A percentile compares a stretch with the other conserved stretches of the same genome.
These are phyloP conservation scores for Xylariaceae sp. DNA, from an alignment of 2,329 filamentous ascomycete genomes.

Conservation along the genomic window DNA sequence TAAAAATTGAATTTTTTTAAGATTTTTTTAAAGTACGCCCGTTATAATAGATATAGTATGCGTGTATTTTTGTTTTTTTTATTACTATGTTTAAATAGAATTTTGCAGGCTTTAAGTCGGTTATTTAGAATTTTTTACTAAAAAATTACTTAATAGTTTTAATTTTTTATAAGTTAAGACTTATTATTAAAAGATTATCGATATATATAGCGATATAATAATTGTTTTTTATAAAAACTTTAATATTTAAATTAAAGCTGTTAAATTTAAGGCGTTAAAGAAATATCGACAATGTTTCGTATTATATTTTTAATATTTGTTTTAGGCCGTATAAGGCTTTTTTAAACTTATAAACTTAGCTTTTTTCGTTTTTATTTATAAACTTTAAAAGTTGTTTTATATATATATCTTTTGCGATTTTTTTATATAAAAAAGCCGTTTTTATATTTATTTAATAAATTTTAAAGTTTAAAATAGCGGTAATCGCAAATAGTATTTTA, in stretches of 20 bases:
- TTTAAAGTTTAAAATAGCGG: no score
- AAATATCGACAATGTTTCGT: conserved; percentile 1
- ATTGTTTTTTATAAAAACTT: conserved; percentile 3
- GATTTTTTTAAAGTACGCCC: not conserved
- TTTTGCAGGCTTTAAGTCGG: no score
- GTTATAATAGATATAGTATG: not conserved
- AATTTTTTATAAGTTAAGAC: no score
- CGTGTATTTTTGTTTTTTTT: not conserved
- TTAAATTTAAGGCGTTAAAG: not conserved
- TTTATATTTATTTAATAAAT: conserved; percentile 2
- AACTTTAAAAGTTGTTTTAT: no score
- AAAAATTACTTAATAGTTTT: no score
- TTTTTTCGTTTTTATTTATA: no score
- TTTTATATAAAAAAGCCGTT: conserved; percentile 4
- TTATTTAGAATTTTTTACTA: no score
- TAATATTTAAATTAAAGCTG: not conserved
- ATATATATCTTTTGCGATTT: no score
- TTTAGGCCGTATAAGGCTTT: conserved; percentile 5
- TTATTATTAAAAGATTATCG: no score
- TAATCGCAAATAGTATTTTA: conserved; percentile 4
- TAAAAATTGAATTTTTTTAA: not conserved
- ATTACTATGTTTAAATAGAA: no score
- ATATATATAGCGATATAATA: conserved; percentile 9
- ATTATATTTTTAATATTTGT: conserved; percentile 4
- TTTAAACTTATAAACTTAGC: no score